These are phyloP conservation scores for Nigrospora oryzae DNA, from an alignment of 2,329 filamentous ascomycete genomes.

Conservation along the genomic window DNA sequence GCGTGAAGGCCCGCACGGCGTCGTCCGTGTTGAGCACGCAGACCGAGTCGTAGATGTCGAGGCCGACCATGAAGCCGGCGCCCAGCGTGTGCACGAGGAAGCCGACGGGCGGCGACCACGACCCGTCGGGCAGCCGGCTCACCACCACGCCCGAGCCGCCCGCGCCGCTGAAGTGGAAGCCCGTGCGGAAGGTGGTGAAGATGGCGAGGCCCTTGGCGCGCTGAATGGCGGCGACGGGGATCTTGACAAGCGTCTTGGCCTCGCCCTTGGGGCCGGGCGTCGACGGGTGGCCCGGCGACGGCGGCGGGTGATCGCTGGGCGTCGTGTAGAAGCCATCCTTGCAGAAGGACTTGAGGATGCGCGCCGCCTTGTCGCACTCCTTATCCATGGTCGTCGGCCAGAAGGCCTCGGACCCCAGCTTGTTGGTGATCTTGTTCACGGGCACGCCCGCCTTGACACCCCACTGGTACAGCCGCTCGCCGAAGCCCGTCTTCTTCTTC, in stretches of 20 bases:
- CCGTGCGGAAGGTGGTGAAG: constrained; percentile 62
- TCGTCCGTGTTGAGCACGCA: constrained; percentile 74
- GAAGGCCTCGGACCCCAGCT: constrained; percentile 75
- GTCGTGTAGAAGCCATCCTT: constrained; percentile 50
- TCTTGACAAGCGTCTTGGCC: constrained; percentile 41
- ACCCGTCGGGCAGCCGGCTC: constrained; percentile 52
- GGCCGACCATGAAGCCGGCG: constrained; percentile 70
- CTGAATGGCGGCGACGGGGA: constrained; percentile 50
- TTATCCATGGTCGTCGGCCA: constrained; percentile 80
- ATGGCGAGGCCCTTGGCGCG: constrained; percentile 63
- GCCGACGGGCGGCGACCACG: constrained; percentile 74
- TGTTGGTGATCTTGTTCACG: constrained; percentile 75
- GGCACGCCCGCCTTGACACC: constrained; percentile 52
- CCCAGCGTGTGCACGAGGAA: constrained; percentile 76
- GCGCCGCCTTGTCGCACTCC: constrained; percentile 83
- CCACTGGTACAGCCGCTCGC: constrained; percentile 20
- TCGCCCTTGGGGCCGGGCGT: constrained; percentile 23
- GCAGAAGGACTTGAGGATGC: constrained; percentile 79
- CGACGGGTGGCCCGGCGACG: constrained; percentile 13
- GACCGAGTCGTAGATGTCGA: constrained; percentile 86
- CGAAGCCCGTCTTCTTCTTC: constrained; percentile 8
- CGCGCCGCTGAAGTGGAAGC: constrained; percentile 57
- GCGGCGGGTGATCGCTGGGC: constrained; percentile 11
- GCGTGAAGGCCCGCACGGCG: constrained; percentile 70
- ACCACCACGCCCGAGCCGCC: constrained; percentile 59